These are phyloP conservation scores for Mycena leptocephala DNA, from an alignment of 768 basidiomycete species.

Conservation along the genomic window DNA sequence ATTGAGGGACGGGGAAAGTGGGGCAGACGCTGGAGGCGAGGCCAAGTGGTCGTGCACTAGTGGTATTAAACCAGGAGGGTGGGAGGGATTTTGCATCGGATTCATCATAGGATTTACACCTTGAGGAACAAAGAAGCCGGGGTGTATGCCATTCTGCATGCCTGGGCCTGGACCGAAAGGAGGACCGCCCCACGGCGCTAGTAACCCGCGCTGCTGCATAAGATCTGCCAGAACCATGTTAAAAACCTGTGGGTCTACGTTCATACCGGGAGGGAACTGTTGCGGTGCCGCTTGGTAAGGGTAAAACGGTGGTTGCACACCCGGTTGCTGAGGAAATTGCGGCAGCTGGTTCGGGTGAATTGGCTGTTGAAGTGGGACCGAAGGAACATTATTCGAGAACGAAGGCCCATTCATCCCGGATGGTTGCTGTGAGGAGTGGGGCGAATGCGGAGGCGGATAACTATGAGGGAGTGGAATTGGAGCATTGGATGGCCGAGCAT, in stretches of 20 bases:
- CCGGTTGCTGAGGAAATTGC: constrained; percentile 21
- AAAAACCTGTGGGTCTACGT: constrained; percentile 1
- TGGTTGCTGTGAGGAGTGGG: constrained; percentile 3
- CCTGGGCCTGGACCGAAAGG: not conserved
- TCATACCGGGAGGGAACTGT: not conserved
- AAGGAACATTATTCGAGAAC: constrained; percentile 12
- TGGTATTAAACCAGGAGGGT: constrained; percentile 27
- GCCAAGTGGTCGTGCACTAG: not conserved
- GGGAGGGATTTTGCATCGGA: not conserved
- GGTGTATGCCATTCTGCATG: constrained; percentile 6
- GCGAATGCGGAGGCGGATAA: not conserved
- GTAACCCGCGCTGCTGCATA: not conserved
- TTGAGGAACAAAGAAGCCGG: not conserved
- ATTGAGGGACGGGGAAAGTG: not conserved
- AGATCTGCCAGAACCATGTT: constrained; percentile 10
- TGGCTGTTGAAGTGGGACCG: constrained; percentile 3
- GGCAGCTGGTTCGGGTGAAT: constrained; percentile 9
- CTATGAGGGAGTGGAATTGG: not conserved
- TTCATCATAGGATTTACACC: constrained; percentile 4
- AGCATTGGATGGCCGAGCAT: constrained; percentile 10
- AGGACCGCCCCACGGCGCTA: not conserved
- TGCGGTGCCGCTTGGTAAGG: not conserved
- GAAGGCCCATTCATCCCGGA: not conserved
- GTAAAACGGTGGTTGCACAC: constrained; percentile 10
- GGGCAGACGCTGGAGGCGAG: not conserved